These are phyloP conservation scores for Oryza glumipatula DNA, from an alignment of 176 grass and related monocot genomes.

Conservation along the genomic window DNA sequence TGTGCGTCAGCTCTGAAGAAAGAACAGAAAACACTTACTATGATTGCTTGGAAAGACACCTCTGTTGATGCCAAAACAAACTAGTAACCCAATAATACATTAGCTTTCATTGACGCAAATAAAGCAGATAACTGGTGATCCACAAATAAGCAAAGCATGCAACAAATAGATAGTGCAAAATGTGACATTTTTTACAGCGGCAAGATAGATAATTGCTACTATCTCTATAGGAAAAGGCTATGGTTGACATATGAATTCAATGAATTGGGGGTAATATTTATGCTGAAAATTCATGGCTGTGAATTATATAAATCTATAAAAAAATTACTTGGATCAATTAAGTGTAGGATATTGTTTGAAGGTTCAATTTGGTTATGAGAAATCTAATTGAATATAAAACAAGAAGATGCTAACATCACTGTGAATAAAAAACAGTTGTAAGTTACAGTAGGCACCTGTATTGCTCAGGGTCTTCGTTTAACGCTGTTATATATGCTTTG, in stretches of 20 bases:
- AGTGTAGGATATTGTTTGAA: conserved; percentile 4
- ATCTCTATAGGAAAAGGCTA: background rate
- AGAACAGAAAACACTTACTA: conserved; percentile 40
- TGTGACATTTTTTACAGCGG: conserved; percentile 23
- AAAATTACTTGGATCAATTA: background rate
- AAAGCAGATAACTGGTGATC: conserved; percentile 31
- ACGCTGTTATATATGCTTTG: conserved; percentile 71
- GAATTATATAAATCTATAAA: background rate
- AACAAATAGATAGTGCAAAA: background rate
- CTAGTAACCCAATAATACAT: conserved; percentile 12
- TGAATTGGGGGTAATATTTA: conserved; percentile 6
- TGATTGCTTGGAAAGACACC: conserved; percentile 6
- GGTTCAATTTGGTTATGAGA: background rate
- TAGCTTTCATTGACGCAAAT: conserved; percentile 23
- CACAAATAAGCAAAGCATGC: conserved; percentile 8
- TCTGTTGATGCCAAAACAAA: conserved; percentile 36
- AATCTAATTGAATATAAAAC: background rate
- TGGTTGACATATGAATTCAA: background rate
- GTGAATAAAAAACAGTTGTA: background rate
- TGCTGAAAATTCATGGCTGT: conserved; percentile 3
- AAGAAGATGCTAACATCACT: conserved; percentile 25
- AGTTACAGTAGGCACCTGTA: conserved; percentile 64
- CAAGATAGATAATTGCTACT: background rate
- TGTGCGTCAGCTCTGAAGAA: conserved; percentile 61
- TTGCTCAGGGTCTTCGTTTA: conserved; percentile 84